Evolutionary conservation across 202 grass and related monocot genomes (phyloP), one percentile per base, ranked within the genome.

Genomic region (Elaeis oleifera): DNA sequence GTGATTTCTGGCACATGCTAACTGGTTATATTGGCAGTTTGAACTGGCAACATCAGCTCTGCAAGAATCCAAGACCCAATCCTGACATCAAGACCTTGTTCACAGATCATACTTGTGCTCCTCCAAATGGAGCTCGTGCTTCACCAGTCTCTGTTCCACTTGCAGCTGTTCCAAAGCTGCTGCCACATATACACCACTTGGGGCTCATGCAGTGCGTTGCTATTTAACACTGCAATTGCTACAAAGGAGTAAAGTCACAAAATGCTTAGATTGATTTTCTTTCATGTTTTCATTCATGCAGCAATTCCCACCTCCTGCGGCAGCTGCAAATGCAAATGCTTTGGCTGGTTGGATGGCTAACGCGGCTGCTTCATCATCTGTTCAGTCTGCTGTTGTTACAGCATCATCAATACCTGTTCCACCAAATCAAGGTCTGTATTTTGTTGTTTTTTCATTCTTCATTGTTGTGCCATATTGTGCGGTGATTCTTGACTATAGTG

Each of bases 11-110:
- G 24, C 20, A 22, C 55, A 6, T 59, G 17, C 8, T 15, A 51
- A 44, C 36, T 26, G 39, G 9, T 26, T 55, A 15, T 48, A 5
- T 31, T 44, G 74, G 72, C 83, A 99, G 94, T 68, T 89, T 99
- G 73, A 99, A 99, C 63, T 99, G 94, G 94, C 94, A 99, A 78
- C 94, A 99, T 83, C 94, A 99, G 71, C 88, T 94, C 64, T 99
- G 94, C 61, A 99, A 99, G 78, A 99, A 89, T 68, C 94, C 88
- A 76, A 74, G 88, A 18, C 70, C 82, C 64, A 99, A 89, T 70
- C 94, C 94, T 57, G 94, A 99, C 67, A 99, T 99, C 76, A 99
- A 99, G 74, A 99, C 94, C 57, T 75, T 99, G 49, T 99, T 99
- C 69, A 88, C 68, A 22, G 94, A 99, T 71, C 94, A 99, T 78